These are phyloP conservation scores for Rhodotorula sp. DNA, from an alignment of 1,284 basidiomycete species.

Conservation along the genomic window DNA sequence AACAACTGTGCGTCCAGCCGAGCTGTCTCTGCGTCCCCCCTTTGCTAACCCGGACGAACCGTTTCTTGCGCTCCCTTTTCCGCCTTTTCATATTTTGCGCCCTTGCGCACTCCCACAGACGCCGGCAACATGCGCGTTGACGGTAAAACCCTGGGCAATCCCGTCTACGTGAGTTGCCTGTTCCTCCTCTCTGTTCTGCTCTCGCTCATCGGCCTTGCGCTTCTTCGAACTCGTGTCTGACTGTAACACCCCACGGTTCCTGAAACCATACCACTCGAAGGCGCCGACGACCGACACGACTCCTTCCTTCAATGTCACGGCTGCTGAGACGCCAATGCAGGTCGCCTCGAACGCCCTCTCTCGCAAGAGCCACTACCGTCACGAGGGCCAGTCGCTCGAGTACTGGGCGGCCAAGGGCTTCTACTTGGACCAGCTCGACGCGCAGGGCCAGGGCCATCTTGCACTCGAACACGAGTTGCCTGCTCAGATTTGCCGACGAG, in stretches of 20 bases:
- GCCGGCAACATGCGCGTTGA: constrained; percentile 47
- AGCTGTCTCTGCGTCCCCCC: too few relatives aligned
- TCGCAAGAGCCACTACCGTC: constrained; percentile 45
- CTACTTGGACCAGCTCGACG: constrained; percentile 46
- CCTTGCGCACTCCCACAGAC: background rate
- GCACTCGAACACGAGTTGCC: constrained; percentile 47
- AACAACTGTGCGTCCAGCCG: constrained; percentile 41
- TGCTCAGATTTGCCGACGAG: constrained; percentile 45
- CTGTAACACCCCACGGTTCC: constrained; percentile 36
- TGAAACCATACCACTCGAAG: constrained; percentile 45
- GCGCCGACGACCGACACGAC: constrained; percentile 40
- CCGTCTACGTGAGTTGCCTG: constrained; percentile 7
- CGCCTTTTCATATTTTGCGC: too few relatives aligned
- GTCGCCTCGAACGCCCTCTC: constrained; percentile 46
- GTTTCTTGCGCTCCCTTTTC: too few relatives aligned
- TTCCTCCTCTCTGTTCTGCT: background rate
- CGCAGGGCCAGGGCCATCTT: constrained; percentile 44
- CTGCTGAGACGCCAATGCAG: constrained; percentile 46
- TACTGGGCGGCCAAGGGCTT: constrained; percentile 48
- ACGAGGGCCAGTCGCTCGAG: constrained; percentile 47
- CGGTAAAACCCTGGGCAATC: constrained; percentile 44
- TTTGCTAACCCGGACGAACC: too few relatives aligned
- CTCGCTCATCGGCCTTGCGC: too few relatives aligned
- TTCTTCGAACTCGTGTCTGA: too few relatives aligned
- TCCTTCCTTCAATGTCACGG: constrained; percentile 44